Percentiles rank a stretch among this genome's conserved stretches.
Evolutionary conservation across 371 early-diverging fungal species (phyloP).

Genomic region (Mucor indicus): DNA sequence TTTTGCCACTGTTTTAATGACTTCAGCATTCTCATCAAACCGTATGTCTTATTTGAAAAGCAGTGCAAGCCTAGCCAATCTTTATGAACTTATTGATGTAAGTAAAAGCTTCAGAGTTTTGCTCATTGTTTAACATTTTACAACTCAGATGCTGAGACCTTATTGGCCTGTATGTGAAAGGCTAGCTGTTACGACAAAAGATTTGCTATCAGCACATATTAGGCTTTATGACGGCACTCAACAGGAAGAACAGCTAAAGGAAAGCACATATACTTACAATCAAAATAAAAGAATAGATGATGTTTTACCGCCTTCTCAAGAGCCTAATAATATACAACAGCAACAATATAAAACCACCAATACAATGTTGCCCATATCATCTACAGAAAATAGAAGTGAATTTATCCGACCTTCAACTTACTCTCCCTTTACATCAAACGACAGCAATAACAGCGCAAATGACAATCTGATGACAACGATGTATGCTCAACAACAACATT

Average conservation of each 20-base stretch:
- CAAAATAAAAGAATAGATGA: background rate
- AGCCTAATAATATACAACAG: too few species aligned
- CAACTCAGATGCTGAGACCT: constrained; percentile 19
- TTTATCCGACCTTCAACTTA: background rate
- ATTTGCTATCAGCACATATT: constrained; percentile 36
- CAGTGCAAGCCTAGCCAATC: constrained; percentile 20
- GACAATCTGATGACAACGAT: background rate
- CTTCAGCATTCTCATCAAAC: constrained; percentile 37
- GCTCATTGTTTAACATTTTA: background rate
- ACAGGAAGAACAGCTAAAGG: constrained; percentile 19
- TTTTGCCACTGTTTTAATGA: constrained; percentile 46
- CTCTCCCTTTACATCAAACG: background rate
- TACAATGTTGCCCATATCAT: background rate
- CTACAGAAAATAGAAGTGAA: background rate
- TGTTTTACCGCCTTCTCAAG: background rate
- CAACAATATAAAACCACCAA: too few species aligned
- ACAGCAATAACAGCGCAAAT: constrained; percentile 3
- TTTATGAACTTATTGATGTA: constrained; percentile 29
- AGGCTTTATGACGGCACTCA: constrained; percentile 36
- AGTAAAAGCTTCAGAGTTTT: background rate
- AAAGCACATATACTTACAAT: background rate
- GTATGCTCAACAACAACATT: constrained; percentile 2
- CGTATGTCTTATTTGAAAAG: constrained; percentile 30
- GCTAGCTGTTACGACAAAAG: constrained; percentile 32
- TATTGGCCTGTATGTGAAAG: constrained; percentile 49